phyloP scores from a whole-genome alignment of 768 basidiomycete genomes.

The Imleria badia region DNA sequence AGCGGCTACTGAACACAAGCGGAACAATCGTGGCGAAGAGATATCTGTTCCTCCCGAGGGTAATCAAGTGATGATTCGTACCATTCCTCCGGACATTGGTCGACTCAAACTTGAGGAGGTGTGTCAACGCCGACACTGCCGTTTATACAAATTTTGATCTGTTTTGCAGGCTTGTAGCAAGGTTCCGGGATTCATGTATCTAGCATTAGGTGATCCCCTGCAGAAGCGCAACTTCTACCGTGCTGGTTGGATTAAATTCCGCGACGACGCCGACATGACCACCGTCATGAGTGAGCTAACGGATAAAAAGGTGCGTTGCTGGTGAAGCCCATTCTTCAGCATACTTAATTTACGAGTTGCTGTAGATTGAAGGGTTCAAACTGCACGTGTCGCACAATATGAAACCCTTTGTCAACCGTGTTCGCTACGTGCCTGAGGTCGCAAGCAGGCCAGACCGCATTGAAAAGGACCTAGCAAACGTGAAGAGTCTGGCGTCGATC shows the following conservation, averaged over 20 bases:
- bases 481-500: slow-evolving; percentile 65
- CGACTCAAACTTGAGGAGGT: slow-evolving; percentile 90
- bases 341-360: slow-evolving; percentile 7
- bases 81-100: slow-evolving; percentile 91
- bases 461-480: slow-evolving; percentile 76
- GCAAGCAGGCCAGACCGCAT: slow-evolving; percentile 80
- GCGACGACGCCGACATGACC: slow-evolving; percentile 81
- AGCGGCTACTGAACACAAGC: slow-evolving; percentile 42
- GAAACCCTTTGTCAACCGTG: slow-evolving; percentile 72
- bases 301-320: slow-evolving; percentile 71
- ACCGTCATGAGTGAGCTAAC: slow-evolving; percentile 69
- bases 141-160: slow-evolving; percentile 4
- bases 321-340: background rate
- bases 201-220: slow-evolving; percentile 88
- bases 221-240: slow-evolving; percentile 94
- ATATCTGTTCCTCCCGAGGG: slow-evolving; percentile 70
- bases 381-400: slow-evolving; percentile 83
- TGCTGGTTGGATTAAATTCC: slow-evolving; percentile 90
- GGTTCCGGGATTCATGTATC: slow-evolving; percentile 80
- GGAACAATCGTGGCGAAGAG: slow-evolving; percentile 66
- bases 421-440: slow-evolving; percentile 80
- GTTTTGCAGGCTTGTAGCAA: slow-evolving; percentile 64
- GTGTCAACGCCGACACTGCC: slow-evolving; percentile 19
- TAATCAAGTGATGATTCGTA: slow-evolving; percentile 92
- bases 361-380: slow-evolving; percentile 91